These are phyloP conservation scores for Acer campestre DNA, from an alignment of 345 rosid species.

Conservation along the genomic window DNA sequence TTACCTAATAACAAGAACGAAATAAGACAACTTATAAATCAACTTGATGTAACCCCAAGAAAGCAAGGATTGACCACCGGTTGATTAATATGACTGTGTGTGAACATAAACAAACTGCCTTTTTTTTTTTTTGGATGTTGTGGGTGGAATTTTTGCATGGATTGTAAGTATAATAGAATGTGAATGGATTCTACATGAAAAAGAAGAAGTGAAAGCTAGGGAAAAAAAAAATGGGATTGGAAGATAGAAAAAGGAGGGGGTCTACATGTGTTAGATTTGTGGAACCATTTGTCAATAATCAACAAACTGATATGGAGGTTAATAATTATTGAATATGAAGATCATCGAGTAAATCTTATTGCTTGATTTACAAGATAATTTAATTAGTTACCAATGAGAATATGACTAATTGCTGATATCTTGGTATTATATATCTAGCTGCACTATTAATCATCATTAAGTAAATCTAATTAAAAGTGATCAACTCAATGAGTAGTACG, in stretches of 20 bases:
- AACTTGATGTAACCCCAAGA: conserved; percentile 12
- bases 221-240: conserved; percentile 14
- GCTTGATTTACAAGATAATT: conserved; percentile 33
- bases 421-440: not conserved
- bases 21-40: conserved; percentile 37
- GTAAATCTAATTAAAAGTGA: conserved; percentile 4
- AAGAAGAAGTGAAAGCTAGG: not conserved
- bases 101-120: conserved; percentile 1
- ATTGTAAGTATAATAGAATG: not conserved
- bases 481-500: conserved; percentile 9
- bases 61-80: conserved; percentile 5
- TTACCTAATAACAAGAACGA: conserved; percentile 28
- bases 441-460: not conserved
- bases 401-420: not conserved
- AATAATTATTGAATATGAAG: conserved; percentile 1
- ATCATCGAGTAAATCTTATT: conserved; percentile 24
- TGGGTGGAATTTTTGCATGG: conserved; percentile 12
- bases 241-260: conserved; percentile 25
- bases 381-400: not conserved
- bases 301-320: conserved; percentile 13
- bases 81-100: too few species aligned
- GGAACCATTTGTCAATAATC: conserved; percentile 38
- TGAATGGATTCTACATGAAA: conserved; percentile 3
- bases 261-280: conserved; percentile 35
- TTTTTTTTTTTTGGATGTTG: not conserved